Evolutionary conservation across 73 alveolate genomes (phyloP).

Genomic region (Paramecium primaurelia): DNA sequence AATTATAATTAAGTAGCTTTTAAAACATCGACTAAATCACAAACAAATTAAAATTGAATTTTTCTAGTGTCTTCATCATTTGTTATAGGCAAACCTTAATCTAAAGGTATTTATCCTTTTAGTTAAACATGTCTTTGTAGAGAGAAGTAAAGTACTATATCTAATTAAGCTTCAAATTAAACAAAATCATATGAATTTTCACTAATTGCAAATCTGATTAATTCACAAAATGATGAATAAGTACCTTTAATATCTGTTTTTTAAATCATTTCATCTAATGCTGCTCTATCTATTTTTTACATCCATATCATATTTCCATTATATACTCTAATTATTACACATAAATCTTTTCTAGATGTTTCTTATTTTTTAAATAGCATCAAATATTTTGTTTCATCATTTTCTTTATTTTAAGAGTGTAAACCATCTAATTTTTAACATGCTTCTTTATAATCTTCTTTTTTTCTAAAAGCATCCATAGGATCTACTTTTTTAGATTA

Average conservation of each 20-base stretch:
- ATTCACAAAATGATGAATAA: conserved; percentile 22
- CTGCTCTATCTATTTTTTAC: conserved; percentile 37
- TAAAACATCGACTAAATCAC: neutral
- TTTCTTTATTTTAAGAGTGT: neutral
- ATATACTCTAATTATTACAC: conserved; percentile 9
- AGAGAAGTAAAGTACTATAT: neutral
- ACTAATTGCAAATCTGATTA: neutral
- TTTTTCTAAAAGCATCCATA: neutral
- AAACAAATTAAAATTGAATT: neutral
- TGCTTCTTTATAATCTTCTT: conserved; percentile 32
- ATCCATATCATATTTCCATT: conserved; percentile 36
- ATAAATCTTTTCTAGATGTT: neutral
- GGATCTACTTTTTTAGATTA: neutral
- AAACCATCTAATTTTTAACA: conserved; percentile 2
- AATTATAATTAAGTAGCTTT: neutral
- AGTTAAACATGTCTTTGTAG: neutral
- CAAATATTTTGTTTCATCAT: neutral
- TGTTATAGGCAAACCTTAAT: neutral
- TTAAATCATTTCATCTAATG: neutral
- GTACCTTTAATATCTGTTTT: conserved; percentile 33
- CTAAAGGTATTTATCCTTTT: neutral
- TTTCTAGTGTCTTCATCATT: conserved; percentile 2
- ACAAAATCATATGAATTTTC: neutral
- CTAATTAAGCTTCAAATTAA: neutral
- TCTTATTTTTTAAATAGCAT: conserved; percentile 23